phyloP scores from a whole-genome alignment of 306 rosid genomes.

The Argentina anserina region DNA sequence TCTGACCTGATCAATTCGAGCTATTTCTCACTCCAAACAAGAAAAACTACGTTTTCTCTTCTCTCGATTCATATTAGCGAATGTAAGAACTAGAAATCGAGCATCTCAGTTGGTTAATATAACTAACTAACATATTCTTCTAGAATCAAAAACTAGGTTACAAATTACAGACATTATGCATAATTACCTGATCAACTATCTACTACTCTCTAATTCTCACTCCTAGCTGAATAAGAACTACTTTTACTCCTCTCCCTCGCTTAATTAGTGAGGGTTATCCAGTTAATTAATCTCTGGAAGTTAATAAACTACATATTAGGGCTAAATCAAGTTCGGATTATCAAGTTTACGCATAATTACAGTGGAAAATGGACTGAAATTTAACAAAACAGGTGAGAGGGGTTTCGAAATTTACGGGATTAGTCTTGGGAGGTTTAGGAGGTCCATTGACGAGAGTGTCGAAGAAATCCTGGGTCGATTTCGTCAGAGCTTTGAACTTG shows the following conservation, averaged over 20 bases:
- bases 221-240: neutral
- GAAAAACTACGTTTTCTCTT: too few relatives aligned
- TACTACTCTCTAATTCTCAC: too few relatives aligned
- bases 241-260: neutral
- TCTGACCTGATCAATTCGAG: too few relatives aligned
- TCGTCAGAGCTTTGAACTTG: constrained; percentile 43
- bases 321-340: neutral
- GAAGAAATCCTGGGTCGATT: constrained; percentile 51
- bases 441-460: constrained; percentile 39
- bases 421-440: constrained; percentile 26
- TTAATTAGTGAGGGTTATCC: too few relatives aligned
- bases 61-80: too few relatives aligned
- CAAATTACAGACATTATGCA: too few relatives aligned
- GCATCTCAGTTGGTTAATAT: too few relatives aligned
- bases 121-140: too few relatives aligned
- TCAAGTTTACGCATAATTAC: neutral
- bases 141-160: too few relatives aligned
- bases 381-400: neutral
- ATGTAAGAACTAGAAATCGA: too few relatives aligned
- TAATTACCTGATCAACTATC: neutral
- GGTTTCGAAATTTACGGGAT: constrained; percentile 45
- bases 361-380: neutral
- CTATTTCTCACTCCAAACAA: too few relatives aligned
- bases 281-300: too few relatives aligned
- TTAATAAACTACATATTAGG: neutral